Conservation (phyloP, 2,329 filamentous ascomycete genomes). For the Pestalotiopsis sp. region DNA sequence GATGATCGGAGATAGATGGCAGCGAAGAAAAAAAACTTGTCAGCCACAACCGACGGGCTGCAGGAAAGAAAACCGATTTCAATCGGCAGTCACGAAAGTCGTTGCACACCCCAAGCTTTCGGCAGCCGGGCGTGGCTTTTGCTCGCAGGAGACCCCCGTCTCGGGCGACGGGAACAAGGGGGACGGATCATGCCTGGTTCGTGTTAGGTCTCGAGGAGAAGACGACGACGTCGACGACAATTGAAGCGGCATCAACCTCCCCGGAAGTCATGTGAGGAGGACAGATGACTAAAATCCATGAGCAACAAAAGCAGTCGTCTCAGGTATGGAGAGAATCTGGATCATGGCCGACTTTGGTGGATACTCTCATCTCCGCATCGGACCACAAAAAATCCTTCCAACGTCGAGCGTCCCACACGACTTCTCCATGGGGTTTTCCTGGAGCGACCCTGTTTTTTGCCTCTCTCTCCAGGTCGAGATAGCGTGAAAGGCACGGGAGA, state of each 20-base stretch:
- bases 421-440: neutral
- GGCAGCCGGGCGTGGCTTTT: neutral
- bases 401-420: neutral
- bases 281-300: neutral
- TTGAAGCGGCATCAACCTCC: neutral
- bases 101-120: neutral
- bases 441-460: neutral
- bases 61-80: neutral
- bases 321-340: neutral
- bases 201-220: neutral
- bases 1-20: neutral
- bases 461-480: neutral
- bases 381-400: neutral
- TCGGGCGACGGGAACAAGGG: neutral
- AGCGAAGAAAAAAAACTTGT: neutral
- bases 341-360: neutral
- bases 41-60: neutral
- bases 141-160: neutral
- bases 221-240: neutral
- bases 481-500: neutral
- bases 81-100: neutral
- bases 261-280: neutral
- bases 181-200: neutral
- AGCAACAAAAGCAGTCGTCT: neutral
- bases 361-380: neutral